A percentile compares a stretch with the other conserved stretches of the same genome.
Conservation (phyloP, 208 protist genomes). For the Kentomonas sorsogonicus region DNA sequence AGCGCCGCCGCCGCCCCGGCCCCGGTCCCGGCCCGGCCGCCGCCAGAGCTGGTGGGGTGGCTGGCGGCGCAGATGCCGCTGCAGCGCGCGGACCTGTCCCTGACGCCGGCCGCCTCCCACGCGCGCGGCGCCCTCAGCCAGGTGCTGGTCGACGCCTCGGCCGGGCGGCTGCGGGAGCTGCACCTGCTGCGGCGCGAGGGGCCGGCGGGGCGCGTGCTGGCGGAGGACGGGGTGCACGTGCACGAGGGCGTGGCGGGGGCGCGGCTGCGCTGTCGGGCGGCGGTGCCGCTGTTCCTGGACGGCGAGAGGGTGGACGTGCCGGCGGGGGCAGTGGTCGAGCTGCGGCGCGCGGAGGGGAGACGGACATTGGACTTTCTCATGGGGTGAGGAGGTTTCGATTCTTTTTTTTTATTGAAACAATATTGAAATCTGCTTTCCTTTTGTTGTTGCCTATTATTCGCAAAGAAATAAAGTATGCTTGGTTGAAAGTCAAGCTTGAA, state of each 20-base stretch:
- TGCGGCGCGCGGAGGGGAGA: no score
- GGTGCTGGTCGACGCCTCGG: constrained; percentile 46
- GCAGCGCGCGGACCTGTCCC: constrained; percentile 59
- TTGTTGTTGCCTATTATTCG: constrained; percentile 3
- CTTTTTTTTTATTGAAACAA: no score
- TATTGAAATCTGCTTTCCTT: no score
- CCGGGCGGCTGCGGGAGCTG: constrained; percentile 57
- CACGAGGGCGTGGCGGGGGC: background rate
- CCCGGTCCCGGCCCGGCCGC: background rate
- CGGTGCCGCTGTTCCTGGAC: constrained; percentile 4
- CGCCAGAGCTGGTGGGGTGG: constrained; percentile 44
- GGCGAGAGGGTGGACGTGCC: constrained; percentile 7
- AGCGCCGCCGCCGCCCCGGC: no score
- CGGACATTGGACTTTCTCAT: no score
- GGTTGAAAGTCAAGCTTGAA: background rate
- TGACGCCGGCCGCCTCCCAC: constrained; percentile 57
- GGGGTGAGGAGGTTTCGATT: no score
- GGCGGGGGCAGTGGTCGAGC: background rate
- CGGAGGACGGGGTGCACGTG: background rate
- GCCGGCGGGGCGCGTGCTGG: background rate
- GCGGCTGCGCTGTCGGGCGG: background rate
- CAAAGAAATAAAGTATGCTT: background rate
- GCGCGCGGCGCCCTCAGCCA: constrained; percentile 34
- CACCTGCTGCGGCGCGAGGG: constrained; percentile 77
- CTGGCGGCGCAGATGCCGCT: constrained; percentile 72